These are phyloP conservation scores for Colletotrichum phormii DNA, from an alignment of 2,329 filamentous ascomycete species.

Conservation along the genomic window DNA sequence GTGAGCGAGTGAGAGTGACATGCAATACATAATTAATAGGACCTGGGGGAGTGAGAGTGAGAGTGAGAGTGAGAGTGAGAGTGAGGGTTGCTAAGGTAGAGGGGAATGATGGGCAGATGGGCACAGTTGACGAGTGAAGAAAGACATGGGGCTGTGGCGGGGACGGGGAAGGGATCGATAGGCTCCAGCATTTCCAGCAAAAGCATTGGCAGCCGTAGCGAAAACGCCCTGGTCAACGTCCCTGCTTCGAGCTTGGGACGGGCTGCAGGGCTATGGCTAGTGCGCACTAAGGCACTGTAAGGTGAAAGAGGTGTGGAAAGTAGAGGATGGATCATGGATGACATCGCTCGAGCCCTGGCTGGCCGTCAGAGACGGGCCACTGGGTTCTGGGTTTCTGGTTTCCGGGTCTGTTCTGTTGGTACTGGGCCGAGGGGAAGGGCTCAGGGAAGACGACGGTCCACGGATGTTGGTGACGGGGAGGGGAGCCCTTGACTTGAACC, in stretches of 20 bases:
- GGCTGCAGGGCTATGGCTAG: slow-evolving; percentile 32
- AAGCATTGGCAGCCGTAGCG: slow-evolving; percentile 30
- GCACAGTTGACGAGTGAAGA: slow-evolving; percentile 25
- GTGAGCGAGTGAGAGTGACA: slow-evolving; percentile 18
- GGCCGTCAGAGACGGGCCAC: slow-evolving; percentile 18
- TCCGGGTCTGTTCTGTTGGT: not conserved
- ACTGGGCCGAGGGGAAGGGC: not conserved
- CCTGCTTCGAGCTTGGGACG: slow-evolving; percentile 19
- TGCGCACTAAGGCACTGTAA: not conserved
- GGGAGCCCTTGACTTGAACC: not conserved
- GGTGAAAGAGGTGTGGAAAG: slow-evolving; percentile 12
- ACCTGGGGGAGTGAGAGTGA: slow-evolving; percentile 14
- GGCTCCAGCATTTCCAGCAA: slow-evolving; percentile 39
- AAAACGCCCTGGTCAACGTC: slow-evolving; percentile 32
- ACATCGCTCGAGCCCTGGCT: slow-evolving; percentile 28
- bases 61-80: no score
- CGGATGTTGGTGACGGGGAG: slow-evolving; percentile 1
- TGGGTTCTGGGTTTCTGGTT: slow-evolving; percentile 6
- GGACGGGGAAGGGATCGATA: slow-evolving; percentile 46
- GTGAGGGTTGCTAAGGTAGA: not conserved
- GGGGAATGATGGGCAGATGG: slow-evolving; percentile 22
- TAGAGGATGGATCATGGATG: slow-evolving; percentile 22
- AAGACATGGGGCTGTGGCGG: slow-evolving; percentile 42
- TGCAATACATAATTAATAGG: slow-evolving; percentile 1
- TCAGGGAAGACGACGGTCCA: not conserved